phyloP scores from a whole-genome alignment of 108 stramenopile genomes.

The Conticribra guillardii region DNA sequence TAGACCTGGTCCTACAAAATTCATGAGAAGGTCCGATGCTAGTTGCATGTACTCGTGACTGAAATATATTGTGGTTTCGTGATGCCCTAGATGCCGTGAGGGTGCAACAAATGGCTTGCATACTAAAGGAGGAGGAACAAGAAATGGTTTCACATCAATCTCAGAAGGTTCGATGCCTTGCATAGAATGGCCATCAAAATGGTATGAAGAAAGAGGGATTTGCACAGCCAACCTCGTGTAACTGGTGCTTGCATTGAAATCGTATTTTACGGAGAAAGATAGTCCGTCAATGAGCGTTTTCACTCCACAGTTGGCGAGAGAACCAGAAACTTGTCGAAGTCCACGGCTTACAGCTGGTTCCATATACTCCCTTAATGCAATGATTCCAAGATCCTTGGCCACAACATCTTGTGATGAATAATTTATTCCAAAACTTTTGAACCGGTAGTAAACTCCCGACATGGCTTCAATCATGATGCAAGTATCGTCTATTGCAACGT shows the following conservation, averaged over 20 bases:
- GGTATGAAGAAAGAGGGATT: slow-evolving; percentile 57
- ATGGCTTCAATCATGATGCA: slow-evolving; percentile 61
- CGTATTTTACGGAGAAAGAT: slow-evolving; percentile 71
- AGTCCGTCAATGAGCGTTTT: slow-evolving; percentile 72
- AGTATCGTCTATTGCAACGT: slow-evolving; percentile 36
- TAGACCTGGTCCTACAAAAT: slow-evolving; percentile 41
- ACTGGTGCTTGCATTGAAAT: slow-evolving; percentile 58
- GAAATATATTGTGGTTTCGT: slow-evolving; percentile 63
- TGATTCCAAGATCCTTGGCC: slow-evolving; percentile 64
- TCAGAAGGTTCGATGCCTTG: slow-evolving; percentile 51
- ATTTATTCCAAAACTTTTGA: slow-evolving; percentile 59
- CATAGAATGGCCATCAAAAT: slow-evolving; percentile 27
- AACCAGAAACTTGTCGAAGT: slow-evolving; percentile 49
- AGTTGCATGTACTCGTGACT: slow-evolving; percentile 70
- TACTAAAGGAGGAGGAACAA: slow-evolving; percentile 57
- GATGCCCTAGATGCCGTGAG: slow-evolving; percentile 43
- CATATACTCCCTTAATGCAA: slow-evolving; percentile 43
- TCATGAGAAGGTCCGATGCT: slow-evolving; percentile 32
- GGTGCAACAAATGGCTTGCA: slow-evolving; percentile 59
- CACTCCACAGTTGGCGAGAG: slow-evolving; percentile 32
- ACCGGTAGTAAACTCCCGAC: slow-evolving; percentile 77
- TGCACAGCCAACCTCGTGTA: slow-evolving; percentile 51
- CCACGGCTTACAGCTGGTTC: slow-evolving; percentile 29
- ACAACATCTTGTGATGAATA: slow-evolving; percentile 77
- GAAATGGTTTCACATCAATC: slow-evolving; percentile 56